Evolutionary conservation across 2,329 filamentous ascomycete genomes (phyloP).

Genomic region (Talaromyces sp.): DNA sequence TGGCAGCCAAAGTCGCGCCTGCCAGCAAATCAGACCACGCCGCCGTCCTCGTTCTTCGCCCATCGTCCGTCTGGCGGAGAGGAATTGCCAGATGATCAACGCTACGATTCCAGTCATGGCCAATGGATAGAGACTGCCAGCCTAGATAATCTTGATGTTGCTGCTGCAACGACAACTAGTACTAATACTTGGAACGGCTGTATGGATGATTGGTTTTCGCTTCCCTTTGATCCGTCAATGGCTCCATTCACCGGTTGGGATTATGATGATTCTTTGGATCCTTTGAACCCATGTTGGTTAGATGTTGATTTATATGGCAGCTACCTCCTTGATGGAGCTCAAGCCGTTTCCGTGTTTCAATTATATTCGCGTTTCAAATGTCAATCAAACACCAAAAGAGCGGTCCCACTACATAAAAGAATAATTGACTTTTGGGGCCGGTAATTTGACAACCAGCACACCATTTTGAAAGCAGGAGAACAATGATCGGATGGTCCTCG

Average conservation of each 20-base stretch:
- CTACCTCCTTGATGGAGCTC: constrained; percentile 30
- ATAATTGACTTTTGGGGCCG: neutral
- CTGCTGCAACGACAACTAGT: neutral
- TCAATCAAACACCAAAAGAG: neutral
- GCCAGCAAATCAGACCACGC: neutral
- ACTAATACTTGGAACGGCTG: constrained; percentile 27
- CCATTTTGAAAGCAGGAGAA: neutral
- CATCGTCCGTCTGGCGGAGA: neutral
- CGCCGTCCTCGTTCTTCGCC: neutral
- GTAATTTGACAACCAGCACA: neutral
- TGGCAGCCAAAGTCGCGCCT: neutral
- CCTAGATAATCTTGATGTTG: neutral
- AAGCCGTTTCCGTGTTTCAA: neutral
- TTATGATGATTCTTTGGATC: constrained; percentile 33
- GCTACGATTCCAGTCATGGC: neutral
- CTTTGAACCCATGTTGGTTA: constrained; percentile 37
- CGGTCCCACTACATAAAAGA: neutral
- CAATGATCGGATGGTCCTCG: neutral
- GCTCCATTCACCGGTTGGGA: constrained; percentile 33
- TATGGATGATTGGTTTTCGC: constrained; percentile 41
- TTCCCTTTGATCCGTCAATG: constrained; percentile 40
- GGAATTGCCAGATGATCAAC: neutral
- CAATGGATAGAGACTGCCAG: neutral
- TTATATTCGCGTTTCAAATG: neutral
- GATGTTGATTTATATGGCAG: constrained; percentile 42